Percentiles rank a stretch among this genome's conserved stretches.
Conservation (phyloP, 306 rosid genomes). For the Potentilla sterilis region DNA sequence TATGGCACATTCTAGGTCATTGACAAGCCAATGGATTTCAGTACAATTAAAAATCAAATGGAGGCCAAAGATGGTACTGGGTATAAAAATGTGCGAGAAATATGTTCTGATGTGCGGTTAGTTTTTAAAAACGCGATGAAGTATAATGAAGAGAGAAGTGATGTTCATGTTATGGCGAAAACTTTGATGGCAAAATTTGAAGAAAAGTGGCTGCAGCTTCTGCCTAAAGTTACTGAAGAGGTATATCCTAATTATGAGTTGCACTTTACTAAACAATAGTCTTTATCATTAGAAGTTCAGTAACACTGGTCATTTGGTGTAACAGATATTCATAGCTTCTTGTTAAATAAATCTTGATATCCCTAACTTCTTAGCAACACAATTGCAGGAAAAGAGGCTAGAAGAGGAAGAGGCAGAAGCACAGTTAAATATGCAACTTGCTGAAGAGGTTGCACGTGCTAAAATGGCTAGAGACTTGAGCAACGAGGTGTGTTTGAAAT, state of each 20-base stretch:
- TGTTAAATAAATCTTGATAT: slow-evolving; percentile 13
- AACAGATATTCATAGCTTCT: slow-evolving; percentile 1
- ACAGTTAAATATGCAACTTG: slow-evolving; percentile 65
- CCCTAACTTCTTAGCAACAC: slow-evolving; percentile 22
- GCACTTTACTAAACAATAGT: slow-evolving; percentile 4
- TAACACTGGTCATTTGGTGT: slow-evolving; percentile 8
- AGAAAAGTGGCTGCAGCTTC: slow-evolving; percentile 85
- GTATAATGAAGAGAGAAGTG: slow-evolving; percentile 80
- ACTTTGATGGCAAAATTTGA: slow-evolving; percentile 78
- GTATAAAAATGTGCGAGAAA: slow-evolving; percentile 22
- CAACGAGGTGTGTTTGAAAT: slow-evolving; percentile 53
- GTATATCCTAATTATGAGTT: slow-evolving; percentile 29
- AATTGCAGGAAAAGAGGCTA: slow-evolving; percentile 70
- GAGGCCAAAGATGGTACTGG: slow-evolving; percentile 63
- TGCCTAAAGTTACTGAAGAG: slow-evolving; percentile 87
- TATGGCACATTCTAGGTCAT: slow-evolving; percentile 55
- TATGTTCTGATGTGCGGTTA: slow-evolving; percentile 75
- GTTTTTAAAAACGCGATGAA: slow-evolving; percentile 85
- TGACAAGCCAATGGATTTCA: slow-evolving; percentile 95
- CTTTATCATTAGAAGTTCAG: slow-evolving; percentile 21
- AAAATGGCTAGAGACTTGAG: slow-evolving; percentile 75
- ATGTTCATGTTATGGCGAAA: slow-evolving; percentile 89
- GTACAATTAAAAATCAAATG: slow-evolving; percentile 86
- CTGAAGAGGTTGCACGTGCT: slow-evolving; percentile 81
- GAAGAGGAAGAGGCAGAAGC: slow-evolving; percentile 62